These are phyloP conservation scores for Ramalina peruviana DNA, from an alignment of 495 filamentous ascomycete genomes.

Conservation along the genomic window DNA sequence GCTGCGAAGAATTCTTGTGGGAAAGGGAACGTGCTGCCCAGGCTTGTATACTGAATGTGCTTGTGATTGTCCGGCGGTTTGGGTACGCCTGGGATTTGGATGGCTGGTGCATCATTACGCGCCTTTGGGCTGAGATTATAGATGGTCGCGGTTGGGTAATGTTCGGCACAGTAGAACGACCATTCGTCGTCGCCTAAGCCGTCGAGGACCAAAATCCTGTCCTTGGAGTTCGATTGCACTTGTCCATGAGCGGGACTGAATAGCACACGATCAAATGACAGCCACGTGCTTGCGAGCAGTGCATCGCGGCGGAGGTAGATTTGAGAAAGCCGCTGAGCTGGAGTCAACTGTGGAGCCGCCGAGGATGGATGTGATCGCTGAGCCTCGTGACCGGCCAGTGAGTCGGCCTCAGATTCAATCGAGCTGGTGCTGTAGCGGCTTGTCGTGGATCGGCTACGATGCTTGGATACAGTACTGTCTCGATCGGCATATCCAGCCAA, in stretches of 20 bases:
- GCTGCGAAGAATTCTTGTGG: slow-evolving; percentile 71
- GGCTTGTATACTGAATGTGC: slow-evolving; percentile 59
- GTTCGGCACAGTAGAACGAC: slow-evolving; percentile 93
- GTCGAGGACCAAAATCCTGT: slow-evolving; percentile 73
- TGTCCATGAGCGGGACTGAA: slow-evolving; percentile 85
- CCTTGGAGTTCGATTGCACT: slow-evolving; percentile 45
- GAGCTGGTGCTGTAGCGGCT: slow-evolving; percentile 33
- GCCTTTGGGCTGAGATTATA: slow-evolving; percentile 62
- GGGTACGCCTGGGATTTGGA: slow-evolving; percentile 14
- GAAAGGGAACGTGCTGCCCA: slow-evolving; percentile 68
- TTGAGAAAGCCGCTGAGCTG: slow-evolving; percentile 39
- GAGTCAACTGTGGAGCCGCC: background rate
- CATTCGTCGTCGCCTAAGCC: slow-evolving; percentile 87
- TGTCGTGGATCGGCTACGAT: slow-evolving; percentile 25
- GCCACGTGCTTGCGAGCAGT: slow-evolving; percentile 68
- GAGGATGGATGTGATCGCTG: background rate
- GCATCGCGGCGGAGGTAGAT: slow-evolving; percentile 76
- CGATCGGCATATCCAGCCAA: slow-evolving; percentile 36
- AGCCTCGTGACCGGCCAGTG: slow-evolving; percentile 3
- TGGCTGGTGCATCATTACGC: slow-evolving; percentile 14
- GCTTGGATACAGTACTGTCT: slow-evolving; percentile 22
- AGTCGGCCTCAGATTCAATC: slow-evolving; percentile 21
- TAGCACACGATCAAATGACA: slow-evolving; percentile 87
- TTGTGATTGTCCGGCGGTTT: slow-evolving; percentile 61
- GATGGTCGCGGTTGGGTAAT: slow-evolving; percentile 71